phyloP scores from a whole-genome alignment of 2,329 filamentous ascomycete species.

The Curvularia hawaiiensis region DNA sequence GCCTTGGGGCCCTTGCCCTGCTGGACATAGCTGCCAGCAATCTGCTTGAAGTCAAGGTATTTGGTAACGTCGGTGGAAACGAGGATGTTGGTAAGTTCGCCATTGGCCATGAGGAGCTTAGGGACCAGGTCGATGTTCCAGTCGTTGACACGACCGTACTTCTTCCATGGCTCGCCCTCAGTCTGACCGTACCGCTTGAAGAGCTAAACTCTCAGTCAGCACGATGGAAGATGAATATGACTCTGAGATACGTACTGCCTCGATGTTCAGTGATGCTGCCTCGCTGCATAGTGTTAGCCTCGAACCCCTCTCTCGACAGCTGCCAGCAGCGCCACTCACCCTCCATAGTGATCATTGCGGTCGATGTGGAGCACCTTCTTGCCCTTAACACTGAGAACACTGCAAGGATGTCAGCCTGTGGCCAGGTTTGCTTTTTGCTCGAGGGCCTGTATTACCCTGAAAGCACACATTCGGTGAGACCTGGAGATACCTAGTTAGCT shows the following conservation, averaged over 20 bases:
- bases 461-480: constrained; percentile 97
- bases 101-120: constrained; percentile 98
- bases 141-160: constrained; percentile 94
- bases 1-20: constrained; percentile 82
- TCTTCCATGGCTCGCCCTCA: constrained; percentile 91
- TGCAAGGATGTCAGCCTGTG: constrained; percentile 46
- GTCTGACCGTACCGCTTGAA: constrained; percentile 97
- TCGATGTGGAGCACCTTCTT: constrained; percentile 99
- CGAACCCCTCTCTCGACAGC: constrained; percentile 8
- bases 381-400: constrained; percentile 96
- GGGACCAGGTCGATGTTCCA: constrained; percentile 99
- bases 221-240: constrained; percentile 34
- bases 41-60: constrained; percentile 63
- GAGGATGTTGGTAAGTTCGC: constrained; percentile 97
- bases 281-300: constrained; percentile 64
- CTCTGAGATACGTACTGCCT: constrained; percentile 65
- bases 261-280: constrained; percentile 94
- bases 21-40: constrained; percentile 95
- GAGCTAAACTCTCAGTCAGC: constrained; percentile 65
- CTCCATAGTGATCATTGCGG: constrained; percentile 97
- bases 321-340: constrained; percentile 62
- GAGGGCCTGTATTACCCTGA: constrained; percentile 71
- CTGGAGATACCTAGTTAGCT: constrained; percentile 55
- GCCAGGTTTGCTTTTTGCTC: background rate
- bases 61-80: constrained; percentile 81